Evolutionary conservation across 2,329 filamentous ascomycete species (phyloP).

Genomic region (Penicillium sp.): DNA sequence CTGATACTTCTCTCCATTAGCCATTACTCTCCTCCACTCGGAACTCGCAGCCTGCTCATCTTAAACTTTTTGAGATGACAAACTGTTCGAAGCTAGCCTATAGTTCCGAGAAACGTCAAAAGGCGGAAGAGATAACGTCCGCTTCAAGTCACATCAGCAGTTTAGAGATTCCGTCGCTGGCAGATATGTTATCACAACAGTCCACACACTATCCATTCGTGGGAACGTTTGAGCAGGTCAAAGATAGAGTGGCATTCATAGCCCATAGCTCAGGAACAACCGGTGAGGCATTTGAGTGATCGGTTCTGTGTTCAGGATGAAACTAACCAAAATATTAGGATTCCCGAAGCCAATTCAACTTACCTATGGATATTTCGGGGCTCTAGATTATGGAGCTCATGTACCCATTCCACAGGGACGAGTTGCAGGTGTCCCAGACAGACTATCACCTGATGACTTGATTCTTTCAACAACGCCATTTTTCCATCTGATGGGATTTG

Average conservation of each 20-base stretch:
- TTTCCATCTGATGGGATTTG: slow-evolving; percentile 17
- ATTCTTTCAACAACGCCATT: slow-evolving; percentile 1
- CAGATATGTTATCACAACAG: too few relatives aligned
- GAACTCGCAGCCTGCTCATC: too few relatives aligned
- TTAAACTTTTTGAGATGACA: too few relatives aligned
- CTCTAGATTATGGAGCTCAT: slow-evolving; percentile 6
- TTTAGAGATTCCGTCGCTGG: too few relatives aligned
- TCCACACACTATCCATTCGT: background rate
- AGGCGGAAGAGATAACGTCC: too few relatives aligned
- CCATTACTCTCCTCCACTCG: too few relatives aligned
- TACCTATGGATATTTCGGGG: slow-evolving; percentile 20
- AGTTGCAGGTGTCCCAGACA: background rate
- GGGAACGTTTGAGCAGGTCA: slow-evolving; percentile 20
- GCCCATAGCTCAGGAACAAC: slow-evolving; percentile 40
- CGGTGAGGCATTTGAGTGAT: slow-evolving; percentile 13
- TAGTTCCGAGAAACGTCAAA: too few relatives aligned
- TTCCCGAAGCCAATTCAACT: slow-evolving; percentile 24
- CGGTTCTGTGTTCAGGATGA: too few relatives aligned
- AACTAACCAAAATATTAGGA: background rate
- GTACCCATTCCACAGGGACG: background rate
- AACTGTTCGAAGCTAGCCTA: too few relatives aligned
- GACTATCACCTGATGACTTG: background rate
- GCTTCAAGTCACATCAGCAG: too few relatives aligned
- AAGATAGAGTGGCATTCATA: slow-evolving; percentile 28
- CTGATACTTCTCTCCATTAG: too few relatives aligned